Evolutionary conservation across 257 asterid species (phyloP).

Genomic region (Echium plantagineum): DNA sequence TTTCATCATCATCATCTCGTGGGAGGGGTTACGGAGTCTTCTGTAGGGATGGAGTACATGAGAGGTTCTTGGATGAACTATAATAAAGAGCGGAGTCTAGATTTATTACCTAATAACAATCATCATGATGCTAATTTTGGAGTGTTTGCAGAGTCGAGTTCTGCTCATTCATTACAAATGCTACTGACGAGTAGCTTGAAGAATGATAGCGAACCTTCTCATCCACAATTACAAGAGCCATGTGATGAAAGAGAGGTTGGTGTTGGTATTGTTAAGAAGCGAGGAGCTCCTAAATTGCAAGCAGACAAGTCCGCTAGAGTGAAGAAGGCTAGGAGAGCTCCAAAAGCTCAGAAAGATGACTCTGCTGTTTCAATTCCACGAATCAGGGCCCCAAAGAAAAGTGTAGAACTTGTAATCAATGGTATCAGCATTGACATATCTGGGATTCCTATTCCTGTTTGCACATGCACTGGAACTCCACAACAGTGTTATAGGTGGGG

Average conservation of each 20-base stretch:
- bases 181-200: constrained; percentile 35
- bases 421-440: constrained; percentile 68
- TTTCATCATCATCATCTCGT: constrained; percentile 53
- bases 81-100: constrained; percentile 36
- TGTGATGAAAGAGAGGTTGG: constrained; percentile 36
- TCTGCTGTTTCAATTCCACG: constrained; percentile 29
- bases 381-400: constrained; percentile 68
- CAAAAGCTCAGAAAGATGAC: constrained; percentile 33
- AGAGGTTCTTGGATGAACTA: constrained; percentile 41
- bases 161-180: constrained; percentile 39
- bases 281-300: constrained; percentile 33
- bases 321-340: constrained; percentile 52
- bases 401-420: constrained; percentile 61
- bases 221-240: constrained; percentile 26
- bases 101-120: constrained; percentile 27
- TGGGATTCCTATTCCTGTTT: constrained; percentile 57
- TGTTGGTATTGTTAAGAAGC: constrained; percentile 33
- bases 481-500: constrained; percentile 95
- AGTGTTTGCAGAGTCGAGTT: constrained; percentile 40
- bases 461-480: constrained; percentile 77
- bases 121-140: constrained; percentile 38
- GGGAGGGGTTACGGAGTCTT: constrained; percentile 39
- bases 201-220: constrained; percentile 15
- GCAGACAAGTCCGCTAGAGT: constrained; percentile 30
- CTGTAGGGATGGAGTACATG: constrained; percentile 14